Base-by-base conservation (phyloP, 768 basidiomycete genomes). In the Trametopsis cervina region DNA sequence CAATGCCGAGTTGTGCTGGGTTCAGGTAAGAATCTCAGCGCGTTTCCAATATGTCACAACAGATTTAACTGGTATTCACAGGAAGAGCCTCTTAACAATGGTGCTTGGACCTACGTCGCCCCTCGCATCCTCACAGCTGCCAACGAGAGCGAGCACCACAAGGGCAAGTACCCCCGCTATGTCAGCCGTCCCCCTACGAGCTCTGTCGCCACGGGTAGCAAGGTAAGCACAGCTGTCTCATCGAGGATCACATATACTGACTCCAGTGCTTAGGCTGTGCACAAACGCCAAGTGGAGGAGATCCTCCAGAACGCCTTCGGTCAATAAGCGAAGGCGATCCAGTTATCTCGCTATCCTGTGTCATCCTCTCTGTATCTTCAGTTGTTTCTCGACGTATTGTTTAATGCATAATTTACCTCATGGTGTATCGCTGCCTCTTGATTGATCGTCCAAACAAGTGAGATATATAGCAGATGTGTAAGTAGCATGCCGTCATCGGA, bases 71-170 rank as follows among this genome's bases (percentile, higher is more conserved):
- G n/a, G n/a, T n/a, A n/a, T 15, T 15, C 57, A 42, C 60, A 83
- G 76, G 93, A 96, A 69, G 92, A 97, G 66, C 95, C 96, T 13
- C 70, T 98, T 56, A 99, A 99, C 74, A 93, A 92, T 60, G 96
- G 96, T 56, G 83, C 91, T 1, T 99, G 96, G 96, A 89, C 86
- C 36, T 96, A 99, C 61, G 82, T 96, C 50, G 93, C 89, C 21
- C 89, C 93, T 40, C 82, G 94, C 47, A 83, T 98, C 60, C 83
- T 87, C 65, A 98, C 95, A 39, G 92, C 95, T n/a, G 84, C 88
- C 40, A 82, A 84, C 58, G 75, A 89, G 69, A 95, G 94, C 4
- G 73, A 87, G 64, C 76, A 96, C 68, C 96, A 99, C 71, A 81
- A 81, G 68, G 81, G 81, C 63, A 93, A 94, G 68, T 89, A 91